These are phyloP conservation scores for Dysphania ambrosioides DNA, from an alignment of 148 eudicot species.

Conservation along the genomic window DNA sequence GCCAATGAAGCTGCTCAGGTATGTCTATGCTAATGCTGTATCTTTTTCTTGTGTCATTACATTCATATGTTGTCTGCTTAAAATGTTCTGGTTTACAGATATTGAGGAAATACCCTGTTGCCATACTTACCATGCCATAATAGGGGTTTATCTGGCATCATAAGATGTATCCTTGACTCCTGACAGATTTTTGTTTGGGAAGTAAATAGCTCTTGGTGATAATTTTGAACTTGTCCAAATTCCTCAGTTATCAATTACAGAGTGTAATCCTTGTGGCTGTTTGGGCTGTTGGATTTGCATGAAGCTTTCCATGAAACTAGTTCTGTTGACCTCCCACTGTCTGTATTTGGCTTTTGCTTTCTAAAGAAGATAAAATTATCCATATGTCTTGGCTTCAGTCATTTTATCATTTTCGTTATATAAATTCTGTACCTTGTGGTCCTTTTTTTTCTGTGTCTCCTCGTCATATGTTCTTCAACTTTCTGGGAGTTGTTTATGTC, in stretches of 20 bases:
- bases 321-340: not conserved
- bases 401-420: not conserved
- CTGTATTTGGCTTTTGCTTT: not conserved
- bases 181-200: not conserved
- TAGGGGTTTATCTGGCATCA: not conserved
- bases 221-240: not conserved
- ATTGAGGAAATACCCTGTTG: not conserved
- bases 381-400: not conserved
- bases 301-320: not conserved
- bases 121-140: not conserved
- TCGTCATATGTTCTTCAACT: not conserved
- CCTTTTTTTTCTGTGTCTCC: not conserved
- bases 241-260: not conserved
- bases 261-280: not conserved
- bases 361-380: not conserved
- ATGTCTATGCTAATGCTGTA: conserved; percentile 4
- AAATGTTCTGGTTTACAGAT: not conserved
- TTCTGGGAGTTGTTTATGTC: not conserved
- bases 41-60: not conserved
- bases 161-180: not conserved
- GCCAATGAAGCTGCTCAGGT: conserved; percentile 94
- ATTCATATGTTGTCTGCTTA: not conserved
- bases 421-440: not conserved
- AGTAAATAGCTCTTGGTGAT: not conserved
- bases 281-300: not conserved